These are phyloP conservation scores for Sordariomycetes sp. DNA, from an alignment of 2,329 filamentous ascomycete genomes.

Conservation along the genomic window DNA sequence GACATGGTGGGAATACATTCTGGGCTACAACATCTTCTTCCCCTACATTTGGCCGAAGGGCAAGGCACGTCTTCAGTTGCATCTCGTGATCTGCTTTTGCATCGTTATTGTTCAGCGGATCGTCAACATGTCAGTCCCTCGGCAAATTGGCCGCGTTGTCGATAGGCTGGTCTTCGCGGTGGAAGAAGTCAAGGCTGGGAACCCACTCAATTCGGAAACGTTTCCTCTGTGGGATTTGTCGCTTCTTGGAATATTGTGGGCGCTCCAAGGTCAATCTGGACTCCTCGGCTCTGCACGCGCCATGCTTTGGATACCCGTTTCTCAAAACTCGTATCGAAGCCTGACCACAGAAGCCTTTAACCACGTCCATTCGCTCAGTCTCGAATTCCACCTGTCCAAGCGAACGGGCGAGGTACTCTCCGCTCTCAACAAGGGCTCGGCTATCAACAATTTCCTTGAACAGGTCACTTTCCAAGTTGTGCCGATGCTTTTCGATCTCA, in stretches of 20 bases:
- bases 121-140: conserved; percentile 79
- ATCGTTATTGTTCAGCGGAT: conserved; percentile 73
- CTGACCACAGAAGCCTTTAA: conserved; percentile 93
- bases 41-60: conserved; percentile 95
- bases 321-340: conserved; percentile 92
- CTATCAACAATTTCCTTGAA: conserved; percentile 94
- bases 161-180: conserved; percentile 51
- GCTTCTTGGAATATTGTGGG: conserved; percentile 56
- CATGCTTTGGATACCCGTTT: conserved; percentile 90
- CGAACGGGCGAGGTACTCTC: conserved; percentile 94
- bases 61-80: conserved; percentile 59
- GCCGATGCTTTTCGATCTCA: conserved; percentile 87
- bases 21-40: conserved; percentile 88
- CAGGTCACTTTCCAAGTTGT: conserved; percentile 93
- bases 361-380: conserved; percentile 88
- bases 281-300: conserved; percentile 75
- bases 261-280: conserved; percentile 84
- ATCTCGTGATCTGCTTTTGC: conserved; percentile 74
- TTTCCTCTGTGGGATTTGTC: conserved; percentile 25
- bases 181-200: conserved; percentile 34
- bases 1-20: conserved; percentile 93
- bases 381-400: conserved; percentile 95
- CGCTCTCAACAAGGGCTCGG: conserved; percentile 88
- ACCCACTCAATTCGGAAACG: conserved; percentile 20
- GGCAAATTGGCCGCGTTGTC: conserved; percentile 74